These are phyloP conservation scores for Metschnikowia dekortorum DNA, from an alignment of 805 yeast species.

Conservation along the genomic window DNA sequence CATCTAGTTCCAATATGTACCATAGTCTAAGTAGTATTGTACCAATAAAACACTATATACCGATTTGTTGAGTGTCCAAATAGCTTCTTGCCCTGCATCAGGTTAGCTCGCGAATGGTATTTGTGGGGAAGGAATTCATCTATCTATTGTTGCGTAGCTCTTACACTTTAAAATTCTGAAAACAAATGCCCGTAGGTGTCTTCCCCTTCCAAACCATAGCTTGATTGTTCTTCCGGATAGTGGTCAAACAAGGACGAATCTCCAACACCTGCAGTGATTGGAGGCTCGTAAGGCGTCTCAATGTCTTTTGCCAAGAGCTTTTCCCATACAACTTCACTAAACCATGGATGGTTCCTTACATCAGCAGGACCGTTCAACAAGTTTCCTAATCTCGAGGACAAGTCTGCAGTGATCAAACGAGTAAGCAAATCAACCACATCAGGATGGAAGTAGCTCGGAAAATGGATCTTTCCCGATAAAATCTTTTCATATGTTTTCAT, in stretches of 20 bases:
- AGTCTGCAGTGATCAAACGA: constrained; percentile 50
- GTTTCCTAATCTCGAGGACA: constrained; percentile 54
- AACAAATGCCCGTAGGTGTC: constrained; percentile 36
- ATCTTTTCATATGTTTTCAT: constrained; percentile 62
- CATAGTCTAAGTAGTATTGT: constrained; percentile 3
- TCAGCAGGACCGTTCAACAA: constrained; percentile 55
- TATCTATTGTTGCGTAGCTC: not conserved
- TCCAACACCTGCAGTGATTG: constrained; percentile 61
- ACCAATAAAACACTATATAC: not conserved
- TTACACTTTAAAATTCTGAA: constrained; percentile 27
- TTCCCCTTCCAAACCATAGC: constrained; percentile 37
- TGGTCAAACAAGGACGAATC: constrained; percentile 45
- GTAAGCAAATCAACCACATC: constrained; percentile 50
- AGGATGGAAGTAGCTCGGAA: constrained; percentile 51
- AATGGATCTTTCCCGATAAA: constrained; percentile 48
- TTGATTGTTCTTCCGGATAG: constrained; percentile 42
- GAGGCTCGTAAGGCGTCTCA: constrained; percentile 63
- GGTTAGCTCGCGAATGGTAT: not conserved
- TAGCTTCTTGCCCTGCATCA: not conserved
- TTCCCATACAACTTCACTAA: constrained; percentile 59
- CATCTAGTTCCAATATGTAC: constrained; percentile 1
- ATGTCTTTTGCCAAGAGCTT: constrained; percentile 51
- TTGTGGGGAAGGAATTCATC: not conserved
- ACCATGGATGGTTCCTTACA: constrained; percentile 56
- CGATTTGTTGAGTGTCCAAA: not conserved